A percentile compares a stretch with the other conserved stretches of the same genome.
Evolutionary conservation across 106 monocot genomes (phyloP).

Genomic region (Acorus gramineus): DNA sequence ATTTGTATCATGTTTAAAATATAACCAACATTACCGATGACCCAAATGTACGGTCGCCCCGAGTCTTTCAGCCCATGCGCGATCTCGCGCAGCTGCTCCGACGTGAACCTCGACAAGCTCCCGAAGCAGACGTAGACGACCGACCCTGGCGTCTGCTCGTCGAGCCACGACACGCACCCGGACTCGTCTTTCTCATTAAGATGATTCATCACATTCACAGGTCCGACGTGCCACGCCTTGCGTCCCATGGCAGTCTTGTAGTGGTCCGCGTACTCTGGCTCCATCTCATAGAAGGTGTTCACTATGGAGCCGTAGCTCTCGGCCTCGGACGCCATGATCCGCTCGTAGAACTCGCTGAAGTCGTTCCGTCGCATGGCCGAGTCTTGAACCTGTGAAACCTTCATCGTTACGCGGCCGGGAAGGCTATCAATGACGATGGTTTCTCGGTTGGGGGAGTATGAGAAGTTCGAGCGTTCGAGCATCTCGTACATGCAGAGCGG

Average conservation of each 20-base stretch:
- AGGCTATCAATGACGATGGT: slow-evolving; percentile 20
- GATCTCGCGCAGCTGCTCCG: slow-evolving; percentile 15
- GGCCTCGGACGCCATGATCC: not conserved
- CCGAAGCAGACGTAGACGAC: slow-evolving; percentile 44
- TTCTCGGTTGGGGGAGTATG: not conserved
- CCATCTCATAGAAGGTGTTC: slow-evolving; percentile 3
- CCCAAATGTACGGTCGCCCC: slow-evolving; percentile 17
- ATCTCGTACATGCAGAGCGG: not conserved
- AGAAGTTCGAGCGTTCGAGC: not conserved
- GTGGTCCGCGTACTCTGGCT: no score
- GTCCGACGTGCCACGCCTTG: slow-evolving; percentile 20
- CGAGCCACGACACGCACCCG: slow-evolving; percentile 18
- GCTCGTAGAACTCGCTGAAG: not conserved
- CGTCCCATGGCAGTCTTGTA: no score
- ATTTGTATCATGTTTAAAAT: no score
- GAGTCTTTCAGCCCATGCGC: slow-evolving; percentile 21
- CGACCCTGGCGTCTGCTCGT: slow-evolving; percentile 11
- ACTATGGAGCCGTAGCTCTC: slow-evolving; percentile 20
- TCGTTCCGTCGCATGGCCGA: no score
- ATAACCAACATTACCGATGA: not conserved
- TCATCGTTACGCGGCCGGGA: slow-evolving; percentile 21
- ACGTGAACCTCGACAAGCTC: slow-evolving; percentile 4
- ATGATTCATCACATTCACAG: slow-evolving; percentile 5
- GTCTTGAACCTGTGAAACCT: slow-evolving; percentile 1
- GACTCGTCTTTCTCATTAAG: not conserved